Evolutionary conservation across 2,329 filamentous ascomycete genomes (phyloP).

Genomic region (Colletotrichum costaricense): DNA sequence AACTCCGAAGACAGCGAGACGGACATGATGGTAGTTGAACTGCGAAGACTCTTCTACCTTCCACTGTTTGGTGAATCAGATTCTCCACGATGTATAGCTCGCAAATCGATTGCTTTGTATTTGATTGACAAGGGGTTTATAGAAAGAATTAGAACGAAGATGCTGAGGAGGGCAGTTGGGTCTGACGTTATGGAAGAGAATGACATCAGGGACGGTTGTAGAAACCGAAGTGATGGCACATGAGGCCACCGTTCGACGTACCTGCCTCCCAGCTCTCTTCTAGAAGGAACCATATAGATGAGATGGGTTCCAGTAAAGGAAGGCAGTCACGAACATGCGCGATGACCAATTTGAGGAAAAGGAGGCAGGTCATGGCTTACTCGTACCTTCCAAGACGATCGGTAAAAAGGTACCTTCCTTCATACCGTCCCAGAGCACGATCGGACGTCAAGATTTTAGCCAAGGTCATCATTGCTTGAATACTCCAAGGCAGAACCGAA

Average conservation of each 20-base stretch:
- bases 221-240: not conserved
- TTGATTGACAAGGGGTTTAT: not conserved
- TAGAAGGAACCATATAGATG: not conserved
- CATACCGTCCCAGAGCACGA: not conserved
- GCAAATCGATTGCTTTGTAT: not conserved
- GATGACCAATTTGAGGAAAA: not conserved
- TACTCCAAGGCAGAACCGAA: no score
- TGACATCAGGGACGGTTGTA: no score
- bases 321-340: not conserved
- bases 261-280: not conserved
- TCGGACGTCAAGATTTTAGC: not conserved
- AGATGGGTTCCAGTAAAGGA: not conserved
- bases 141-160: not conserved
- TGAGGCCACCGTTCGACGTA: not conserved
- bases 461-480: no score
- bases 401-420: not conserved
- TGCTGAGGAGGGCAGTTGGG: not conserved
- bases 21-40: not conserved
- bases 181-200: not conserved
- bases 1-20: not conserved
- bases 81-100: not conserved
- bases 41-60: not conserved
- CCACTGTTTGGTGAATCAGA: not conserved
- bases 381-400: not conserved
- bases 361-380: not conserved